These are phyloP conservation scores for Candida golubevii DNA, from an alignment of 805 yeast genomes.

Conservation along the genomic window DNA sequence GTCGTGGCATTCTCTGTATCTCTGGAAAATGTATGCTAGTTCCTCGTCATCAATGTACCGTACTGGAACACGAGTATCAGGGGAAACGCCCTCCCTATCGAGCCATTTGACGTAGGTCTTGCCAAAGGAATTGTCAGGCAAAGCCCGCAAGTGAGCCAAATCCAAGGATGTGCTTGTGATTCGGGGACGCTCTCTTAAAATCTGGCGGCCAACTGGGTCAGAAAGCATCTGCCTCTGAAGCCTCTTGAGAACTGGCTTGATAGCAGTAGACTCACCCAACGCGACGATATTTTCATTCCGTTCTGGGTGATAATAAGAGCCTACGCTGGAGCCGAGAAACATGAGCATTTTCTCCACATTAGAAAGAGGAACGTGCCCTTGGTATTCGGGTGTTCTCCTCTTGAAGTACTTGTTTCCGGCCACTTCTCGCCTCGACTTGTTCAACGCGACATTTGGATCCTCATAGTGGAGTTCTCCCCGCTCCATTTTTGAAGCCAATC, in stretches of 20 bases:
- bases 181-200: conserved; percentile 75
- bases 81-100: conserved; percentile 81
- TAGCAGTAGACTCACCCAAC: conserved; percentile 87
- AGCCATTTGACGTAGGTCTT: conserved; percentile 77
- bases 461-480: conserved; percentile 43
- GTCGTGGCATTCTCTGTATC: conserved; percentile 96
- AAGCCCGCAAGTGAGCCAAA: conserved; percentile 50
- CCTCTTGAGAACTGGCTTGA: conserved; percentile 56
- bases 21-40: conserved; percentile 84
- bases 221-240: conserved; percentile 71
- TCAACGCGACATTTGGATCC: conserved; percentile 28
- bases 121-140: conserved; percentile 74
- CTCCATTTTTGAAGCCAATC: conserved; percentile 59
- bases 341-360: conserved; percentile 57
- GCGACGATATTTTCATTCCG: conserved; percentile 72
- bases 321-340: conserved; percentile 69
- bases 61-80: conserved; percentile 89
- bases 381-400: conserved; percentile 49
- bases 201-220: conserved; percentile 71
- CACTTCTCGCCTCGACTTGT: conserved; percentile 18
- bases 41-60: conserved; percentile 85
- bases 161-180: conserved; percentile 71
- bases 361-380: conserved; percentile 76
- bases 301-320: conserved; percentile 74
- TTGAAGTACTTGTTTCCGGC: conserved; percentile 29